These are phyloP conservation scores for Cerioporus squamosus DNA, from an alignment of 1,284 basidiomycete species.

Conservation along the genomic window DNA sequence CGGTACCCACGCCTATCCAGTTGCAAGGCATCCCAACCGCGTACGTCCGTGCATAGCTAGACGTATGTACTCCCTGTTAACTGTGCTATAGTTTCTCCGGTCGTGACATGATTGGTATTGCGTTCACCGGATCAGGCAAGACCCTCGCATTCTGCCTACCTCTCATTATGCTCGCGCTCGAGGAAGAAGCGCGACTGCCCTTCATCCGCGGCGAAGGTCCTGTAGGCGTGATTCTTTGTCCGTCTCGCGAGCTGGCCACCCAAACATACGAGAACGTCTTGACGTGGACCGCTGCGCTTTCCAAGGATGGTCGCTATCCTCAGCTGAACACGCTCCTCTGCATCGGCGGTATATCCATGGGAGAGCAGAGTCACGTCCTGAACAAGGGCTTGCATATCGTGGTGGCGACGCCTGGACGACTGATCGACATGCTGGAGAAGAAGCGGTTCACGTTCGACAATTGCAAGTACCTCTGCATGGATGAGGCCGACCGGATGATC, in stretches of 20 bases:
- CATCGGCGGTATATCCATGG: slow-evolving; percentile 98
- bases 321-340: slow-evolving; percentile 88
- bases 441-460: slow-evolving; percentile 89
- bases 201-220: slow-evolving; percentile 95
- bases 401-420: slow-evolving; percentile 93
- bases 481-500: slow-evolving; percentile 99
- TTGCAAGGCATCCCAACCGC: slow-evolving; percentile 96
- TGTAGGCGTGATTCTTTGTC: slow-evolving; percentile 93
- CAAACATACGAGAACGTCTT: slow-evolving; percentile 97
- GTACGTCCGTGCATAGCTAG: slow-evolving; percentile 47
- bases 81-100: slow-evolving; percentile 73
- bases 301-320: slow-evolving; percentile 83
- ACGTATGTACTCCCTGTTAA: background rate
- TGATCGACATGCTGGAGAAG: slow-evolving; percentile 98
- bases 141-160: slow-evolving; percentile 90
- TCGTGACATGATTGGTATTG: slow-evolving; percentile 94
- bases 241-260: slow-evolving; percentile 90
- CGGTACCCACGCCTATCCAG: slow-evolving; percentile 93
- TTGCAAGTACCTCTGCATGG: slow-evolving; percentile 96
- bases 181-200: slow-evolving; percentile 91
- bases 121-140: slow-evolving; percentile 75
- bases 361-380: slow-evolving; percentile 90
- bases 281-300: slow-evolving; percentile 83
- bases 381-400: slow-evolving; percentile 94
- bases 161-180: slow-evolving; percentile 92